Evolutionary conservation across 768 basidiomycete genomes (phyloP).

Genomic region (Pisolithus microcarpus): DNA sequence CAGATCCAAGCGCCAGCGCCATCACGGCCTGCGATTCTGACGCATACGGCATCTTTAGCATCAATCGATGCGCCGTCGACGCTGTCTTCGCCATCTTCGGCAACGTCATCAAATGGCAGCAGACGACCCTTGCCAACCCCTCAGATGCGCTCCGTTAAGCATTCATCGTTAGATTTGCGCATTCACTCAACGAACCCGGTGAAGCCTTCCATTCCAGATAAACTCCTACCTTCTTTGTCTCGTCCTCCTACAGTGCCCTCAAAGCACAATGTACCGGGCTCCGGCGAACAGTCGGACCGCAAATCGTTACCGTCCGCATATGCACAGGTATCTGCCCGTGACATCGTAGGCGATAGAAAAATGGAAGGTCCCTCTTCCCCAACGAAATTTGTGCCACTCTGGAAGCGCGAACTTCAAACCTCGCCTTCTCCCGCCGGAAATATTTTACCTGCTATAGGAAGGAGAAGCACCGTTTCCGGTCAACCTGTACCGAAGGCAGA

Average conservation of each 20-base stretch:
- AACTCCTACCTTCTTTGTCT: conserved; percentile 1
- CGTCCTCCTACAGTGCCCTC: background rate
- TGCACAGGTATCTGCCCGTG: background rate
- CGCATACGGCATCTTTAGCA: conserved; percentile 14
- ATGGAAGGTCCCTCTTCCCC: conserved; percentile 5
- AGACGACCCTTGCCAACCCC: conserved; percentile 10
- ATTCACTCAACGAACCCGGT: conserved; percentile 14
- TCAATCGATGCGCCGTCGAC: conserved; percentile 8
- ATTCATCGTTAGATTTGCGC: conserved; percentile 20
- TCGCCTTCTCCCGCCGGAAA: conserved; percentile 17
- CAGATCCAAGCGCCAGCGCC: conserved; percentile 25
- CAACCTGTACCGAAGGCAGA: background rate
- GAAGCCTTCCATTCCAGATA: conserved; percentile 8
- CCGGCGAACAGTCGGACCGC: background rate
- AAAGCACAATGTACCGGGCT: background rate
- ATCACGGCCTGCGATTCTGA: conserved; percentile 24
- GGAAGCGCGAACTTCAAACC: conserved; percentile 33
- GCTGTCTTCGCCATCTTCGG: conserved; percentile 10
- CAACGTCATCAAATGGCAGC: conserved; percentile 3
- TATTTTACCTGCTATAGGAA: conserved; percentile 13
- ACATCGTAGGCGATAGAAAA: background rate
- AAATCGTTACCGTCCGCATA: background rate
- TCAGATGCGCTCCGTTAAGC: conserved; percentile 8
- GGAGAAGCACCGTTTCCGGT: conserved; percentile 23
- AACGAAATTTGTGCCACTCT: conserved; percentile 35